Evolutionary conservation across 2,329 filamentous ascomycete species (phyloP), one percentile per base, ranked within the genome.

Genomic region (Aaosphaeria arxii): DNA sequence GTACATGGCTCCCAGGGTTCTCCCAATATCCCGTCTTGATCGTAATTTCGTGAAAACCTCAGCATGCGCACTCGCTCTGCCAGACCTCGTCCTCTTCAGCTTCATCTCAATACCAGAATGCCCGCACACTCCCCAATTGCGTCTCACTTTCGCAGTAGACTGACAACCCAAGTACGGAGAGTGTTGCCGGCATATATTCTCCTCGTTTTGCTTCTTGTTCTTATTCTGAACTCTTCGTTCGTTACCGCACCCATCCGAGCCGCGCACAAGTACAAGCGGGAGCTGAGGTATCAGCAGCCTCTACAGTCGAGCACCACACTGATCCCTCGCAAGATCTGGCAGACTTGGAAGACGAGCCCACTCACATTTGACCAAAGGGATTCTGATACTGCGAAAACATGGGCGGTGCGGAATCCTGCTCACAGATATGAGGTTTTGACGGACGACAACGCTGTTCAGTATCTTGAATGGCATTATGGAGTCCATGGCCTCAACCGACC

Each of bases 311-410:
- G 59, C 30, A 55, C 50, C 40, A 51, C 53, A 49, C 44, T 63
- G 46, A 57, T 89, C 84, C 57, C 86, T 78, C 5, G 77, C 47
- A 89, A 89, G 69, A 86, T 89, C 55, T 89, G 86, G 86, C 86
- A 89, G 67, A 86, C 83, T 0, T 89, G 86, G 86, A 89, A 88
- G 65, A 79, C 85, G 30, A 79, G 85, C 52, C 83, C 86, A 2
- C 72, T 88, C 32, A 74, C 75, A 2, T 88, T 88, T 59, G 85
- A 87, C 53, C 77, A 83, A 58, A 77, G 81, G 45, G 84, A 89
- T 58, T 72, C 80, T 31, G 70, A 76, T 28, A 75, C 76, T 0
- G 85, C 86, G 7, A 77, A 78, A 55, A 84, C 84, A 1, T 89
- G 86, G 86, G 75, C 80, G 0, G 67, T 71, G 24, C 86, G 83